These are phyloP conservation scores for Backusella tarrabulga DNA, from an alignment of 192 early-diverging fungal species.

Conservation along the genomic window DNA sequence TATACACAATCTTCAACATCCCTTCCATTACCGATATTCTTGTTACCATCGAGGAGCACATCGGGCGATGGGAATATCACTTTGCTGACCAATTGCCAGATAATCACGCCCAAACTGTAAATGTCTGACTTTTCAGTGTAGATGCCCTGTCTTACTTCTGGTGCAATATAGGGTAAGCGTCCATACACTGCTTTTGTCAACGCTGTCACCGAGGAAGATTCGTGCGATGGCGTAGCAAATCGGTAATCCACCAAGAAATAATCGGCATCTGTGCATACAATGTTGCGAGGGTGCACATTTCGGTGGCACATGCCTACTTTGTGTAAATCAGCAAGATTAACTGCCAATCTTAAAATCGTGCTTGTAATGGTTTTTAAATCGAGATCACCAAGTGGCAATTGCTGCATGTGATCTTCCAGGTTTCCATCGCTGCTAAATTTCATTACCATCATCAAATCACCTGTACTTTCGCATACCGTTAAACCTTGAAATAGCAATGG, in stretches of 20 bases:
- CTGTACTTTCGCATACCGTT: constrained; percentile 35
- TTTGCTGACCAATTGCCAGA: constrained; percentile 46
- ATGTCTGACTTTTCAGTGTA: constrained; percentile 45
- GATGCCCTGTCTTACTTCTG: constrained; percentile 25
- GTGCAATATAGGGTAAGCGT: constrained; percentile 42
- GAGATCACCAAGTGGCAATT: constrained; percentile 22
- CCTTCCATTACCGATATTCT: not conserved
- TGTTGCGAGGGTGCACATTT: constrained; percentile 35
- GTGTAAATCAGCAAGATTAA: constrained; percentile 30
- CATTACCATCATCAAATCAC: constrained; percentile 44
- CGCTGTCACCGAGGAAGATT: constrained; percentile 27
- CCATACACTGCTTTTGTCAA: constrained; percentile 34
- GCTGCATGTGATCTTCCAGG: constrained; percentile 36
- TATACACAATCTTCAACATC: constrained; percentile 18
- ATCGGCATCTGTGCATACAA: constrained; percentile 33
- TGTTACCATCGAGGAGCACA: constrained; percentile 20
- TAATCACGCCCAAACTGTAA: constrained; percentile 51
- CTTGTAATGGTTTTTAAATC: constrained; percentile 31
- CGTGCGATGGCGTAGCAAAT: constrained; percentile 22
- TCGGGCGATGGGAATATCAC: constrained; percentile 33
- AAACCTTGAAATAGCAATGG: constrained; percentile 37
- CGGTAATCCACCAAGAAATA: constrained; percentile 39
- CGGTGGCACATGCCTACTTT: constrained; percentile 29
- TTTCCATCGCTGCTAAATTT: constrained; percentile 37
- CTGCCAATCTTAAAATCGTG: constrained; percentile 33